Evolutionary conservation across 768 basidiomycete species (phyloP).

Genomic region (Lyophyllum shimeji): DNA sequence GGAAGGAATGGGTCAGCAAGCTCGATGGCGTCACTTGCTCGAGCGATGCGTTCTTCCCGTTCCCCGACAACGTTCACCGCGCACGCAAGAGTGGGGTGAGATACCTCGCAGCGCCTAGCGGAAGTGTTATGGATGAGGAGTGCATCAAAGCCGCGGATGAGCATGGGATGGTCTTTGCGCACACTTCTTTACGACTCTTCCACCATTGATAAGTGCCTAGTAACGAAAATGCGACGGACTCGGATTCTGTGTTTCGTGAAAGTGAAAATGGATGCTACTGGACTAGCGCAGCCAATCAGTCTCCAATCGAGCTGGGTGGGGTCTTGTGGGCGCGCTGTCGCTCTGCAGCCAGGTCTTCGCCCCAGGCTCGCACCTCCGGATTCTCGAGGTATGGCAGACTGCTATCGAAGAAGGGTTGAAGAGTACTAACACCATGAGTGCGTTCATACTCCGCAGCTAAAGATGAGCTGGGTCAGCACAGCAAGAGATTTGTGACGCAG

Average conservation of each 20-base stretch:
- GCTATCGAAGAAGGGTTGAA: slow-evolving; percentile 81
- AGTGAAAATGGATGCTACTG: neutral
- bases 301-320: too few species aligned
- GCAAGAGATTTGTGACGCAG: neutral
- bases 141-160: slow-evolving; percentile 98
- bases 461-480: neutral
- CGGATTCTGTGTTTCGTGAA: neutral
- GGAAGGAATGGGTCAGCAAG: slow-evolving; percentile 67
- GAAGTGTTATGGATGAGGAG: slow-evolving; percentile 96
- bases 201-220: slow-evolving; percentile 57
- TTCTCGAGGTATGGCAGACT: slow-evolving; percentile 74
- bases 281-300: too few species aligned
- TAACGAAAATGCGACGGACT: neutral
- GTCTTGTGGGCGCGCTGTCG: slow-evolving; percentile 30
- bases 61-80: slow-evolving; percentile 96
- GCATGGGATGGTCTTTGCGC: slow-evolving; percentile 86
- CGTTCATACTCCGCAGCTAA: slow-evolving; percentile 76
- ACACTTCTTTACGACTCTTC: slow-evolving; percentile 87
- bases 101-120: slow-evolving; percentile 89
- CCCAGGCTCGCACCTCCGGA: slow-evolving; percentile 75
- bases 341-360: slow-evolving; percentile 51
- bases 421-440: slow-evolving; percentile 38
- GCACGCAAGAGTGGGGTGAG: slow-evolving; percentile 88
- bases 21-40: slow-evolving; percentile 89
- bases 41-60: slow-evolving; percentile 99